These are phyloP conservation scores for Colletotrichum cordylinicola DNA, from an alignment of 2,329 filamentous ascomycete genomes.

Conservation along the genomic window DNA sequence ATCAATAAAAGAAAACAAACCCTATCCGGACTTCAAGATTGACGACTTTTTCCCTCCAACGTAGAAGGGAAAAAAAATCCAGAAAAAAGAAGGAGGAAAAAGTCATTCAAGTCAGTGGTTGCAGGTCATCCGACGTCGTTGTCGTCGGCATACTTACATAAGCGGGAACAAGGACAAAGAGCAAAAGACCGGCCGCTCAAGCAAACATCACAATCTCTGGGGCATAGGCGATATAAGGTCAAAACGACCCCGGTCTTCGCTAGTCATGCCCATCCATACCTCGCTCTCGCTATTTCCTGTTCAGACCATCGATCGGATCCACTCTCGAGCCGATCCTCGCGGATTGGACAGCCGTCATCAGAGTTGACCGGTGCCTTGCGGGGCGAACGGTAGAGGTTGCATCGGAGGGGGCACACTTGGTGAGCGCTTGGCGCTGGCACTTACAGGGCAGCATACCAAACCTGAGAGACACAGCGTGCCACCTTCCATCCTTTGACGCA, in stretches of 20 bases:
- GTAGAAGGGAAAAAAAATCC: background rate
- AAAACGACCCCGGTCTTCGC: background rate
- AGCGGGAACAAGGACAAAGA: background rate
- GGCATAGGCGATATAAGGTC: background rate
- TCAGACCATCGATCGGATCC: background rate
- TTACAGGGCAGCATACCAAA: background rate
- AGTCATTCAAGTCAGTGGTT: background rate
- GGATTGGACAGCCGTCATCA: background rate
- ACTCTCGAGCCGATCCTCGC: background rate
- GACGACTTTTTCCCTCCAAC: background rate
- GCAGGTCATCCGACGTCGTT: background rate
- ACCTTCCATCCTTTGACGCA: background rate
- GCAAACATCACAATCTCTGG: background rate
- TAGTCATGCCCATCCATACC: background rate
- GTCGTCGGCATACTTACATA: slow-evolving; percentile 3
- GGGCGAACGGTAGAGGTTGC: background rate
- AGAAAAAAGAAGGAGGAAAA: background rate
- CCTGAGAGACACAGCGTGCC: background rate
- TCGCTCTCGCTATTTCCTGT: background rate
- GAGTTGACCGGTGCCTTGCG: background rate
- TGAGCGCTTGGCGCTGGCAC: background rate
- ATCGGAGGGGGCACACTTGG: background rate
- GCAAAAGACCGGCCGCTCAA: background rate
- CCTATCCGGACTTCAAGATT: background rate
- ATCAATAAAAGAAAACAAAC: background rate